Conservation (phyloP, 371 early-diverging fungal species). For the Apophysomyces ossiformis region DNA sequence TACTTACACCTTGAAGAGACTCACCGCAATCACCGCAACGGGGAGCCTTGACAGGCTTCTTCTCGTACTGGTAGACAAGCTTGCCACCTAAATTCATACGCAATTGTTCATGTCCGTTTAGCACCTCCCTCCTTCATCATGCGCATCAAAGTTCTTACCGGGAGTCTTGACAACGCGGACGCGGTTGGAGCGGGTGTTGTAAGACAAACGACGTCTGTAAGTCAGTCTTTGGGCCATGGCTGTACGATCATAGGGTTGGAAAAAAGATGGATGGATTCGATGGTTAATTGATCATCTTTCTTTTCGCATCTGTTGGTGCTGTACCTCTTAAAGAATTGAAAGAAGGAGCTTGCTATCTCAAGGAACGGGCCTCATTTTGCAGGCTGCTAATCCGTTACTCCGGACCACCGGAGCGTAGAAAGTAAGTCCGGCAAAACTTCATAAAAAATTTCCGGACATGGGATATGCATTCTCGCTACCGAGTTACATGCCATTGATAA, state of each 20-base stretch:
- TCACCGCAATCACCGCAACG: conserved; percentile 98
- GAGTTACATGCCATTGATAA: too few relatives aligned
- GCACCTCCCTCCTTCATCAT: too few relatives aligned
- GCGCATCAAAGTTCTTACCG: conserved; percentile 49
- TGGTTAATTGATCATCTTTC: conserved; percentile 5
- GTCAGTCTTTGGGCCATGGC: conserved; percentile 92
- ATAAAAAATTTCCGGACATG: too few relatives aligned
- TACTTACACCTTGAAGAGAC: conserved; percentile 86
- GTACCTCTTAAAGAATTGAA: conserved; percentile 9
- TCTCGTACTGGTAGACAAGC: conserved; percentile 89
- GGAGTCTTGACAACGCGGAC: conserved; percentile 96
- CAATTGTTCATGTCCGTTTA: too few relatives aligned
- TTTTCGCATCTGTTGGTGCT: not conserved
- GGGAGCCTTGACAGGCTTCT: conserved; percentile 92
- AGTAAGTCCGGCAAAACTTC: not conserved
- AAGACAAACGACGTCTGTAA: conserved; percentile 96
- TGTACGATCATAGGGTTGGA: not conserved
- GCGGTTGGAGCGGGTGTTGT: conserved; percentile 99
- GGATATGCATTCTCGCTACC: too few relatives aligned
- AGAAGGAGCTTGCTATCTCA: conserved; percentile 1
- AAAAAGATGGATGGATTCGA: conserved; percentile 1
- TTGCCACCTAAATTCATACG: conserved; percentile 71
- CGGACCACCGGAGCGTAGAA: not conserved
- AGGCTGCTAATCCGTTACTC: not conserved
- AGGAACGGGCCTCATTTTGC: not conserved